Evolutionary conservation across 495 filamentous ascomycete species (phyloP), one percentile per base, ranked within the genome.

Genomic region (Neurospora tetraspora): DNA sequence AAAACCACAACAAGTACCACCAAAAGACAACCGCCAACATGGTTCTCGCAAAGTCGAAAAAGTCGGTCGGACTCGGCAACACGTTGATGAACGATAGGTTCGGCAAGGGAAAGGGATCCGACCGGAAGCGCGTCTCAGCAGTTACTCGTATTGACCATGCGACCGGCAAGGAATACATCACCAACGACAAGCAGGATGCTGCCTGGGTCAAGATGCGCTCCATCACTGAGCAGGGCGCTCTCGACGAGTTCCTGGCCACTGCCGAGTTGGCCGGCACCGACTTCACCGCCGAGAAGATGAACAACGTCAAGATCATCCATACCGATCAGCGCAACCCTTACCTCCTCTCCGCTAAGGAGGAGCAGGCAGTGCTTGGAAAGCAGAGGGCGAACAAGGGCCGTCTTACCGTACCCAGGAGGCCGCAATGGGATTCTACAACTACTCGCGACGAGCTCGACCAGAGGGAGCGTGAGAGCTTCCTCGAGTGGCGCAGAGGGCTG

Each of bases 211-310:
- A 98, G 86, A 98, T 99, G 95, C 93, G 94, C 82, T 95, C 92
- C 83, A 92, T 98, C 76, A 99, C 96, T 34, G 95, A 98, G 85
- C 96, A 99, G 83, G 95, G 90, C 72, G 94, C 95, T 43, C 89
- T 99, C 70, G 96, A 99, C 82, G 88, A 89, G 78, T 86, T 88
- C 78, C 75, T 86, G 73, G 86, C 86, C 16, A 98, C 95, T 37
- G 95, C 95, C 75, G 94, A 98, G 82, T 86, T 99, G 75, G 96
- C 96, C 23, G 94, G 94, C 68, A 99, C 96, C 72, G 96, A 99
- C 79, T 99, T 99, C 81, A 97, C 96, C 7, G 96, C 96, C 42
- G 96, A 99, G 86, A 97, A 98, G 86, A 92, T 96, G 88, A 97
- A 93, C 81, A 97, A 95, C 80, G 92, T 98, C 80, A 97, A 97